Base-by-base conservation (phyloP, 306 rosid species). In the Purshia tridentata region DNA sequence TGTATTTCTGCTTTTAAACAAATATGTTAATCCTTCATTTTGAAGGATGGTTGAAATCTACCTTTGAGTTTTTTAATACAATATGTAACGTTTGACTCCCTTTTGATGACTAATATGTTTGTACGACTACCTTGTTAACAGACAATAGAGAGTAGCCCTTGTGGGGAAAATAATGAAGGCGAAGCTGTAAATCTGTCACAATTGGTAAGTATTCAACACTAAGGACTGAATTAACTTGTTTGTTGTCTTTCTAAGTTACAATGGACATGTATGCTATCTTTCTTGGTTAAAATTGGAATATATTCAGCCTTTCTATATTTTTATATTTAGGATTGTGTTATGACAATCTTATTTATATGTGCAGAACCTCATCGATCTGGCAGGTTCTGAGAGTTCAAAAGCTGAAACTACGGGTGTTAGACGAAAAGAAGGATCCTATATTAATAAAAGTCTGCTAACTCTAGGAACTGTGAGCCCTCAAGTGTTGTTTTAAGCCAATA, bases 351-450 rank as follows among this genome's bases (percentile, higher is more conserved):
- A 77, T 89, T 85, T 91, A 75, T 83, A 84, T 81, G 60, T 86
- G 97, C 98, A 95, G 99, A 90, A 95, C 87, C 97, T 95, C 86
- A 92, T 95, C 81, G 99, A 95, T 90, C 97, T 95, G 87, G 99
- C 99, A 83, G 99, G 99, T 83, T 95, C 99, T 60, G 99, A 95
- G 86, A 95, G 99, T 83, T 95, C 99, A 42, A 95, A 91, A 88
- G 97, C 99, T 60, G 99, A 95, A 95, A 95, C 99, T 66, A 92
- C 91, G 77, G 99, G 99, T 52, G 66, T 95, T 80, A 84, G 99
- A 77, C 90, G 99, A 81, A 95, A 91, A 87, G 99, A 95, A 83
- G 99, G 99, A 69, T 95, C 99, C 54, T 95, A 91, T 73, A 95
- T 95, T 80, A 95, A 95, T 76, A 95, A 90, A 86, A 95, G 99